Evolutionary conservation across 2,329 filamentous ascomycete genomes (phyloP), one percentile per base, ranked within the genome.

Genomic region (Decorospora gaudefroyi): DNA sequence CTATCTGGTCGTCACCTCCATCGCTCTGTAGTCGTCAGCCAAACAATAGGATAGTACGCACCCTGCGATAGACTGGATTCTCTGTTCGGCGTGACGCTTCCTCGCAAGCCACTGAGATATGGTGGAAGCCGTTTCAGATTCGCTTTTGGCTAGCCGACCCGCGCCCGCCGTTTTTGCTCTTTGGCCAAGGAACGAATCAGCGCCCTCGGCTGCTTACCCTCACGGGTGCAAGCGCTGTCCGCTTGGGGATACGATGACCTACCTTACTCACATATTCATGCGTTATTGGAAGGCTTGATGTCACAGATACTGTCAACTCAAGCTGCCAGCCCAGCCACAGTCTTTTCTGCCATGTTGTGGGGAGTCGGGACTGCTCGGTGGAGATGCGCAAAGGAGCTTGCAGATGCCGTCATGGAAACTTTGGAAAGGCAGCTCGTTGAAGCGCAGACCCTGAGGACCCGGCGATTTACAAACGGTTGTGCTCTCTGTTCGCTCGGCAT

Each of bases 61-160:
- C 15, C 42, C 38, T 42, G 41, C 43, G 13, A 21, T 48, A 31
- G 27, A 46, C 40, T 37, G 29, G 25, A 30, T 30, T 44, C 32
- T 46, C 27, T 49, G 41, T 45, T 48, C 51, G 57, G 65, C 65
- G 65, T 66, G 35, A 65, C 65, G 65, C 65, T 62, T 43, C 49
- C 40, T 39, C 34, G 48, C 44, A 42, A 47, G 53, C 61, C 60
- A 65, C 57, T 62, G 49, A 64, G 48, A 48, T 54, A 33, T 23
- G 21, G 47, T 54, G 42, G 53, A 59, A 53, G 44, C 62, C 59
- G 66, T 69, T 68, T 68, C 66, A 68, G 57, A 55, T 18, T 61
- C 62, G 48, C 57, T 64, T 67, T 57, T 57, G 58, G 55, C 62
- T 65, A 62, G 61, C 55, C 40, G 38, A 37, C 40, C 36, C 22